phyloP scores from a whole-genome alignment of 345 rosid species.

The Gossypium anomalum region DNA sequence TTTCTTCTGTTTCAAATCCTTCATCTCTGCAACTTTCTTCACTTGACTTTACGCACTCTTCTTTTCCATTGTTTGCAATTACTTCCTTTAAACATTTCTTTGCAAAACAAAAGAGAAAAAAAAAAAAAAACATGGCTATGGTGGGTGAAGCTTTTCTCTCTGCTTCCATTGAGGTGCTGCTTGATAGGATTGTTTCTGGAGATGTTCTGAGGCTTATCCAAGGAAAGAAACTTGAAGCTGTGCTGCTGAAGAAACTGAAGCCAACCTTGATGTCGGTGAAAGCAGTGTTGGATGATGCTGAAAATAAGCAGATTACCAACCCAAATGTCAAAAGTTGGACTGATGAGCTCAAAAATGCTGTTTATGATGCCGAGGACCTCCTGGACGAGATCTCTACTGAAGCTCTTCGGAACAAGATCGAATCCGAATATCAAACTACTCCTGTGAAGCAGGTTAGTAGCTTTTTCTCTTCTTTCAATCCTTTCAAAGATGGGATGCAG shows the following conservation, averaged over 20 bases:
- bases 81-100: no score
- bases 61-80: no score
- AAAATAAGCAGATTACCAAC: slow-evolving; percentile 17
- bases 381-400: not conserved
- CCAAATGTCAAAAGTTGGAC: slow-evolving; percentile 9
- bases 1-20: no score
- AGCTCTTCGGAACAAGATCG: not conserved
- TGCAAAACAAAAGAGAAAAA: no score
- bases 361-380: slow-evolving; percentile 2
- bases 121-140: not conserved
- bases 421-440: not conserved
- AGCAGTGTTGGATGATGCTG: slow-evolving; percentile 17
- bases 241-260: slow-evolving; percentile 9
- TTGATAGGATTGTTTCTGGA: slow-evolving; percentile 9
- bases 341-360: slow-evolving; percentile 17
- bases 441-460: not conserved
- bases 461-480: not conserved
- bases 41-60: no score
- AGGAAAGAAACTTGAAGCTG: not conserved
- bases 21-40: no score
- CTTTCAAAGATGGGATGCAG: not conserved
- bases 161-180: slow-evolving; percentile 15
- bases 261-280: not conserved
- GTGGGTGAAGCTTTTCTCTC: slow-evolving; percentile 12
- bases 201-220: slow-evolving; percentile 1